Base-by-base conservation (phyloP, 306 rosid species). In the Quercus rubra region DNA sequence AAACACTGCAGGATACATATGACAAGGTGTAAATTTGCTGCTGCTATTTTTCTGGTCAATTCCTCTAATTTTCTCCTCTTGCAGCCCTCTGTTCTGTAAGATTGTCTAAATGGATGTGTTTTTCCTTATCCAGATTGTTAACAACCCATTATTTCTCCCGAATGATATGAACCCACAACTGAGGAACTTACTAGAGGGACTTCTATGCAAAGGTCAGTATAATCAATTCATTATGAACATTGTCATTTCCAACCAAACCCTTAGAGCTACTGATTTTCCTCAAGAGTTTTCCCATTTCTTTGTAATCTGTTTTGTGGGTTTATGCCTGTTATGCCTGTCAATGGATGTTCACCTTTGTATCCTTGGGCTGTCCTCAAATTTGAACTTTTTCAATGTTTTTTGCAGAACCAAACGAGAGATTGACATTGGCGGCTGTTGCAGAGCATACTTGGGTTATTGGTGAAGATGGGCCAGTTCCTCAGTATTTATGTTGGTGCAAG, bases 1-100 rank as follows among this genome's bases (percentile, higher is more conserved):
- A 96, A 81, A 89, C 99, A 23, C 92, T 96, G 80, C 99, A 96
- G 85, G 99, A 96, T 74, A 96, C 99, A 19, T 95, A 95, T 73
- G 99, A 96, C 80, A 93, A 82, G 90, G 99, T 95, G 89, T 74
- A 56, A 56, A 74, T 33, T 70, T 51, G 38, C 73, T 8, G 14
- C 38, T 49, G 63, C 59, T 41, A 5, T 5, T 13, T 55, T 19
- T 30, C 14, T 81, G 51, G 31, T 63, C 17, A 71, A 71, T 62
- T 72, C 7, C 25, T 12, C 19, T 35, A 8, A 43, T 27, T 19
- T 23, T n/a, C 2, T 33, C 10, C 73, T 55, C 11, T 30, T 49
- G 10, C 6, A 11, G 58, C 67, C 23, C 13, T 18, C 64, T 64
- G 55, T 82, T 71, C 64, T 43, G 30, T 77, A 28, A 19, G 46